These are phyloP conservation scores for Geotrichum klebahnii DNA, from an alignment of 1,139 yeast species.

Conservation along the genomic window DNA sequence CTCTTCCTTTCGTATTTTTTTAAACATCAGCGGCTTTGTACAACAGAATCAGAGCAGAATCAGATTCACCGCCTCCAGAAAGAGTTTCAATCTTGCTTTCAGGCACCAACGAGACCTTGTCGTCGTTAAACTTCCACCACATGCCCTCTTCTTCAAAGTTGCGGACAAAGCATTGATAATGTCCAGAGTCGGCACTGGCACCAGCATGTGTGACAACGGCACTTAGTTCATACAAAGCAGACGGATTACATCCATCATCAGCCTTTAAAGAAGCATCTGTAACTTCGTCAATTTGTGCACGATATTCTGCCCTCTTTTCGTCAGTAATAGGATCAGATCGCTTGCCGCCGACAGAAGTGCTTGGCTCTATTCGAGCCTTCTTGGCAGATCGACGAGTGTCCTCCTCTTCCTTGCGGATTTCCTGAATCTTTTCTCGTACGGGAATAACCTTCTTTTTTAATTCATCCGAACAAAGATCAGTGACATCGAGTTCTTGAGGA, in stretches of 20 bases:
- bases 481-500: conserved; percentile 86
- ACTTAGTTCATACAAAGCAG: conserved; percentile 76
- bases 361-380: conserved; percentile 46
- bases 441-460: conserved; percentile 63
- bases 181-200: conserved; percentile 95
- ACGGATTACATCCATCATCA: conserved; percentile 71
- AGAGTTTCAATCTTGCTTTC: conserved; percentile 77
- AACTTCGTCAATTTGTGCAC: conserved; percentile 31
- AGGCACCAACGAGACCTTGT: conserved; percentile 71
- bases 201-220: conserved; percentile 93
- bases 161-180: conserved; percentile 83
- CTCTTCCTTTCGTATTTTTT: no score
- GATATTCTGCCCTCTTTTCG: conserved; percentile 42
- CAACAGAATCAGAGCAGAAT: conserved; percentile 81
- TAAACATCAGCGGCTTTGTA: conserved; percentile 71
- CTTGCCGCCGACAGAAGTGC: conserved; percentile 31
- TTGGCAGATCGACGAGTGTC: conserved; percentile 75
- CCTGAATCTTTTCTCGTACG: conserved; percentile 72
- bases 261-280: conserved; percentile 36
- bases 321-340: conserved; percentile 36
- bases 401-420: conserved; percentile 68
- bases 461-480: conserved; percentile 77
- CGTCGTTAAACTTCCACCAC: conserved; percentile 97
- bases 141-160: conserved; percentile 60
- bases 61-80: conserved; percentile 98